A percentile compares a stretch with the other conserved stretches of the same genome.
These are phyloP conservation scores for Funneliformis geosporum DNA, from an alignment of 192 early-diverging fungal species.

Conservation along the genomic window DNA sequence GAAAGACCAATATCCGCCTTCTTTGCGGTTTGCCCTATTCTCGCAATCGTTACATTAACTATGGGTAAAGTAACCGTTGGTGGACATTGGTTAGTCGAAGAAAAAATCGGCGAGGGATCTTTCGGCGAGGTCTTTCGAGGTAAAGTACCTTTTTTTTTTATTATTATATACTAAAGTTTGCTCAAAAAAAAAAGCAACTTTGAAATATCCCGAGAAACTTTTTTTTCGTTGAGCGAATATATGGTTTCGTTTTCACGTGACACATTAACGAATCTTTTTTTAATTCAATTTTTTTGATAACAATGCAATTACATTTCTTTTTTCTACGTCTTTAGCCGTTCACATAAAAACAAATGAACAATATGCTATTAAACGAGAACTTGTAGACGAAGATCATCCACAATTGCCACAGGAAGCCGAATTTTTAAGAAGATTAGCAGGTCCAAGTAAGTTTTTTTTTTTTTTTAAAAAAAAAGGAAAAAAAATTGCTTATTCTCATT, in stretches of 20 bases:
- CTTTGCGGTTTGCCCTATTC: constrained; percentile 16
- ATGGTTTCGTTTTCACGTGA: background rate
- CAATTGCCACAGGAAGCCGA: constrained; percentile 54
- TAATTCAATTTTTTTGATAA: background rate
- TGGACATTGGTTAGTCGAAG: constrained; percentile 54
- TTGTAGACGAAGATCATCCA: constrained; percentile 39
- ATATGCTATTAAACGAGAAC: constrained; percentile 59
- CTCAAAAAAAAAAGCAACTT: background rate
- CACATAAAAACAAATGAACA: constrained; percentile 45
- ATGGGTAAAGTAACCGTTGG: constrained; percentile 41
- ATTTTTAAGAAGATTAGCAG: constrained; percentile 47
- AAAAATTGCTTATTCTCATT: background rate
- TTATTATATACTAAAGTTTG: background rate
- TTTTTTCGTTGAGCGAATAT: background rate
- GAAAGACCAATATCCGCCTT: constrained; percentile 30
- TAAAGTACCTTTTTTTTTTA: constrained; percentile 29
- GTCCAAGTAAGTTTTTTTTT: constrained; percentile 46
- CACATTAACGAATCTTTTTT: background rate
- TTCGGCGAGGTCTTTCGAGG: constrained; percentile 66
- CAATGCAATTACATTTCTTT: too few relatives aligned
- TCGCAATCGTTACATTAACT: constrained; percentile 14
- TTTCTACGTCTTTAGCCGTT: constrained; percentile 36
- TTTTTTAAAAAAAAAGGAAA: background rate
- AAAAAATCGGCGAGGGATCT: constrained; percentile 63
- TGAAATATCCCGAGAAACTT: background rate